Evolutionary conservation across 768 basidiomycete species (phyloP).

Genomic region (Amanita brunnescens): DNA sequence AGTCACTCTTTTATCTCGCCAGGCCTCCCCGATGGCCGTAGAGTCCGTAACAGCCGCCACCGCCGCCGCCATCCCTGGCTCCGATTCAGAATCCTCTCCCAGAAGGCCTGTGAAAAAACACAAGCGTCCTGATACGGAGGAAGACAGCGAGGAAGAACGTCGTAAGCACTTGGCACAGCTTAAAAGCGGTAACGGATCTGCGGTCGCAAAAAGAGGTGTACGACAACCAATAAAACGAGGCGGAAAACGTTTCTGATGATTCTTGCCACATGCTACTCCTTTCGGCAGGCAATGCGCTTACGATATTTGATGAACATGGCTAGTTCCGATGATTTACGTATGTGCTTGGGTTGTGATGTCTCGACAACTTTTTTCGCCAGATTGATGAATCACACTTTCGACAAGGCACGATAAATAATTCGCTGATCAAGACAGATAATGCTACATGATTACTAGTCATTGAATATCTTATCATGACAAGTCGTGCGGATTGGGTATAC

Average conservation of each 20-base stretch:
- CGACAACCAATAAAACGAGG: slow-evolving; percentile 73
- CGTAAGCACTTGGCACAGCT: slow-evolving; percentile 26
- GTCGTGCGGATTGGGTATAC: neutral
- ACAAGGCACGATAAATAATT: neutral
- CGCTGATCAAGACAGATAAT: neutral
- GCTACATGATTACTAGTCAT: neutral
- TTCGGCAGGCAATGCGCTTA: neutral
- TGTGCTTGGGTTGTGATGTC: neutral
- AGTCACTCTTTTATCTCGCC: slow-evolving; percentile 1
- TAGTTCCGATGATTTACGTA: neutral
- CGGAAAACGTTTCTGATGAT: slow-evolving; percentile 57
- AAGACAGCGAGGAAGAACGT: slow-evolving; percentile 51
- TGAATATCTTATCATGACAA: neutral
- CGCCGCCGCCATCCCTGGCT: slow-evolving; percentile 20
- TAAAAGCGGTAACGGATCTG: slow-evolving; percentile 10
- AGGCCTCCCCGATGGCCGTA: neutral
- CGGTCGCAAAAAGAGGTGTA: slow-evolving; percentile 40
- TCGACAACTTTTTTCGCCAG: neutral
- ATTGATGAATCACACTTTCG: neutral
- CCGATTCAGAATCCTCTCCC: slow-evolving; percentile 49
- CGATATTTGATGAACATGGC: neutral
- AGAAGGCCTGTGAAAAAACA: slow-evolving; percentile 41
- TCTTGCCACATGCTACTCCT: neutral
- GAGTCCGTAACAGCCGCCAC: neutral
- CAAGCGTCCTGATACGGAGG: slow-evolving; percentile 30